Conservation (phyloP, 73 alveolate species). For the Paramecium caudatum region DNA sequence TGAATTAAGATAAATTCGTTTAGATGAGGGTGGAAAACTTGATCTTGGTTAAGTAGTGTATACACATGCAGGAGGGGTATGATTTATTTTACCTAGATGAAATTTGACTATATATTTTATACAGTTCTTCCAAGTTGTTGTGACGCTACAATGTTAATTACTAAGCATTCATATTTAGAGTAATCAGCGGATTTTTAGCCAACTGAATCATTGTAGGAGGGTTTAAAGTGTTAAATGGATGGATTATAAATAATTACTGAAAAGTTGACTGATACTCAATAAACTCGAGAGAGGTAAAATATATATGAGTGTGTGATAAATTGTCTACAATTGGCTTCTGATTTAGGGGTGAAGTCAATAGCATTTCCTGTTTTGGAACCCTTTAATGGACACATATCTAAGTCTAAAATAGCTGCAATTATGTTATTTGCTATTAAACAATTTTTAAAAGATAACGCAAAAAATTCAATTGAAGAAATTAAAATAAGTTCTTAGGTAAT, state of each 20-base stretch:
- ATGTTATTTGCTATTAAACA: slow-evolving; percentile 58
- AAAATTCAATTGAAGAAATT: background rate
- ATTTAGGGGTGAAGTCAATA: slow-evolving; percentile 43
- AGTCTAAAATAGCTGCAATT: slow-evolving; percentile 46
- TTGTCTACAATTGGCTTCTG: background rate
- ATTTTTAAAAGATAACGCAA: slow-evolving; percentile 37
- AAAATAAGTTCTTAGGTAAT: slow-evolving; percentile 25
- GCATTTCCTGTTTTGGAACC: slow-evolving; percentile 68
- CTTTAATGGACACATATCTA: slow-evolving; percentile 21
- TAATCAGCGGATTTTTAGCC: background rate
- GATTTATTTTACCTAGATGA: background rate
- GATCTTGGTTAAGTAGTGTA: slow-evolving; percentile 46
- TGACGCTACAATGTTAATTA: slow-evolving; percentile 14
- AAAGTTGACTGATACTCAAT: slow-evolving; percentile 23
- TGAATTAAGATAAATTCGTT: background rate
- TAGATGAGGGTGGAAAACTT: slow-evolving; percentile 65
- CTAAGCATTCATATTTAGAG: slow-evolving; percentile 14
- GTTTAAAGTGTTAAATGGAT: background rate
- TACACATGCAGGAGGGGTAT: slow-evolving; percentile 68
- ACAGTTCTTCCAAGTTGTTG: slow-evolving; percentile 34
- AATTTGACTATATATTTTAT: slow-evolving; percentile 42
- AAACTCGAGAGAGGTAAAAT: slow-evolving; percentile 41
- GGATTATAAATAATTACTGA: slow-evolving; percentile 37
- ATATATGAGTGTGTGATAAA: slow-evolving; percentile 38
- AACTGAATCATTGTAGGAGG: slow-evolving; percentile 11